Conservation (phyloP, 441 rosid species). For the Mallotus japonicus region DNA sequence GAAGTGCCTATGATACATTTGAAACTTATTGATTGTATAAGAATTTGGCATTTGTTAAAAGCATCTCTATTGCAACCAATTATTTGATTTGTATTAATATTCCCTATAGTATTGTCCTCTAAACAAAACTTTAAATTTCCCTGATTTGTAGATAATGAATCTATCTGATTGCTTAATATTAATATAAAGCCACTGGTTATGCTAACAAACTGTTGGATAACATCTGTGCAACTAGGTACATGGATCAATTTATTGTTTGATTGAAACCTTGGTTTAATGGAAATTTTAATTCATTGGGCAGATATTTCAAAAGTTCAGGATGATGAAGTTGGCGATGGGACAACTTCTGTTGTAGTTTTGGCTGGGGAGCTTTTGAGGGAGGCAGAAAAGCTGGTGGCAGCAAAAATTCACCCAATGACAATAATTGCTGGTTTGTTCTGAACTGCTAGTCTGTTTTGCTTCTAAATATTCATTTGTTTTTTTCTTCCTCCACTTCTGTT, state of each 20-base stretch:
- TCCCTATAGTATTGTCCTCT: not conserved
- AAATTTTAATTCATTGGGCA: constrained; percentile 30
- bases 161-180: not conserved
- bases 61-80: not conserved
- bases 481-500: not conserved
- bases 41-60: not conserved
- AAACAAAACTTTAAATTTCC: too few relatives aligned
- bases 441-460: constrained; percentile 6
- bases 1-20: not conserved
- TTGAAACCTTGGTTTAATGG: constrained; percentile 5
- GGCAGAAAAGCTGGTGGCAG: constrained; percentile 88
- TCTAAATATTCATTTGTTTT: not conserved
- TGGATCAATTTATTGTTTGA: not conserved
- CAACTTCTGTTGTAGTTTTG: constrained; percentile 97
- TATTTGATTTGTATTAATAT: not conserved
- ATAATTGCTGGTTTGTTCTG: constrained; percentile 64
- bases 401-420: constrained; percentile 98
- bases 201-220: not conserved
- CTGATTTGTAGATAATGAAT: too few relatives aligned
- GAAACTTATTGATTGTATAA: not conserved
- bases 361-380: constrained; percentile 97
- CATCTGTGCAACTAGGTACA: not conserved
- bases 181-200: not conserved
- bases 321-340: constrained; percentile 99
- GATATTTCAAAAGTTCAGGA: constrained; percentile 99